A percentile compares a stretch with the other conserved stretches of the same genome.
phyloP scores from a whole-genome alignment of 805 yeast genomes.

The Zygosaccharomyces lentus region DNA sequence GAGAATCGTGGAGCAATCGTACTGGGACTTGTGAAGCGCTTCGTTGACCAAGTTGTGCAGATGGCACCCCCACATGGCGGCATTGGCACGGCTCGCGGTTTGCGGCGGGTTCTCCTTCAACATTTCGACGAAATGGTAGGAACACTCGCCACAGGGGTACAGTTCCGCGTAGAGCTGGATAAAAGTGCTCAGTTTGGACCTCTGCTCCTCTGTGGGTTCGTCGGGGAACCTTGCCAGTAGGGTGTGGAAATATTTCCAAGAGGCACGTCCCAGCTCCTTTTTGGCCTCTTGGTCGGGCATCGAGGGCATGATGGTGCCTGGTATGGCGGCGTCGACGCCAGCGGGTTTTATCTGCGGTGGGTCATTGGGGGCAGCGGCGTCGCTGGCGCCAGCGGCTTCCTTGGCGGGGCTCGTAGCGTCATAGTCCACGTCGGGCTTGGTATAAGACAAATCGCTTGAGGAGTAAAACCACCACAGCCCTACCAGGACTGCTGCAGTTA shows the following conservation, averaged over 20 bases:
- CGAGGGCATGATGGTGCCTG: constrained; percentile 76
- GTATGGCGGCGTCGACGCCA: not conserved
- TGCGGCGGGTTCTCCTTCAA: constrained; percentile 81
- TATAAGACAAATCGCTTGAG: constrained; percentile 23
- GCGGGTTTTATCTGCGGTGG: not conserved
- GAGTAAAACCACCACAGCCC: constrained; percentile 28
- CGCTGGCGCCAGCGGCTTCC: not conserved
- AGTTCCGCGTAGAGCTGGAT: constrained; percentile 79
- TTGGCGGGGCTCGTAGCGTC: not conserved
- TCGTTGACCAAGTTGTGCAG: constrained; percentile 84
- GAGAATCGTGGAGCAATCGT: constrained; percentile 79
- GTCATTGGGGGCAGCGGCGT: not conserved
- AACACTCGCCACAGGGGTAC: constrained; percentile 97
- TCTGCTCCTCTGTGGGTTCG: constrained; percentile 60
- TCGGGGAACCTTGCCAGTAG: constrained; percentile 90
- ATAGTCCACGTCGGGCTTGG: constrained; percentile 21
- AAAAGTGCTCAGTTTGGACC: constrained; percentile 57
- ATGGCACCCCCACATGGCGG: constrained; percentile 95
- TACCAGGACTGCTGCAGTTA: constrained; percentile 18
- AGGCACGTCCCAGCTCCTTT: constrained; percentile 84
- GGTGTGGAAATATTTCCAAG: constrained; percentile 92
- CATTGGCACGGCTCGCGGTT: constrained; percentile 63
- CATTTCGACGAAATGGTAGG: constrained; percentile 76
- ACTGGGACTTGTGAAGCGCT: constrained; percentile 59
- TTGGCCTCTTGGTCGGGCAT: constrained; percentile 70